A percentile compares a stretch with the other conserved stretches of the same genome.
Evolutionary conservation across 345 rosid species (phyloP).

Genomic region (Eucalyptus pauciflora): DNA sequence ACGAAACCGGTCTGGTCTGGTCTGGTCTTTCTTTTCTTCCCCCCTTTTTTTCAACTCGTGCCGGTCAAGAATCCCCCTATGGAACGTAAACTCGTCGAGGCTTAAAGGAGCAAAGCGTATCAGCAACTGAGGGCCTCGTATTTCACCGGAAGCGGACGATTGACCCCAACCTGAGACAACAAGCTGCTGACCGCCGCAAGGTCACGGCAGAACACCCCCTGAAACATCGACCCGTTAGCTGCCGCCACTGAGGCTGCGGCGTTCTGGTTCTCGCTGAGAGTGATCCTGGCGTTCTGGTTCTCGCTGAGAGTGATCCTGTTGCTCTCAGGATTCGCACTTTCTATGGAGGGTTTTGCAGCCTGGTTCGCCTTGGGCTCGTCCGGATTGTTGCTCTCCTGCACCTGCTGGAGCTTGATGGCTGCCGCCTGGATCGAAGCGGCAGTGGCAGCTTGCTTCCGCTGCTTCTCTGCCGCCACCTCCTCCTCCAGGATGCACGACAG

Average conservation of each 20-base stretch:
- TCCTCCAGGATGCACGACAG: slow-evolving; percentile 53
- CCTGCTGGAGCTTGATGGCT: slow-evolving; percentile 30
- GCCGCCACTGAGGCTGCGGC: not conserved
- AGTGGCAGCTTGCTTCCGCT: slow-evolving; percentile 36
- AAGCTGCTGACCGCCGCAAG: slow-evolving; percentile 68
- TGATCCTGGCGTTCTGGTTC: not conserved
- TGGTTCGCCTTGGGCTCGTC: not conserved
- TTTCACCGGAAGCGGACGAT: slow-evolving; percentile 67
- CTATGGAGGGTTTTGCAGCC: not conserved
- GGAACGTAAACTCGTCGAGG: not conserved
- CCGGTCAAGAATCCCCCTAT: not conserved
- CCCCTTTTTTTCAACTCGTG: not conserved
- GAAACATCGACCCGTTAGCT: slow-evolving; percentile 31
- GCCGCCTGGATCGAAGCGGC: slow-evolving; percentile 28
- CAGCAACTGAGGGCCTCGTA: slow-evolving; percentile 85
- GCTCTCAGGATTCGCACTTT: not conserved
- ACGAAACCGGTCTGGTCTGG: not conserved
- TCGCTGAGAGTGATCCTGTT: slow-evolving; percentile 1
- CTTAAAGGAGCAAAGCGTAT: not conserved
- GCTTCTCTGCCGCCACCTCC: slow-evolving; percentile 48
- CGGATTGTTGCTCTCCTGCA: not conserved
- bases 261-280: slow-evolving; percentile 1
- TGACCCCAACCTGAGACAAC: slow-evolving; percentile 65
- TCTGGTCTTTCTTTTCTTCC: not conserved
- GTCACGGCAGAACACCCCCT: slow-evolving; percentile 93